Evolutionary conservation across 805 yeast species (phyloP).

Genomic region (Metschnikowia rubicola): DNA sequence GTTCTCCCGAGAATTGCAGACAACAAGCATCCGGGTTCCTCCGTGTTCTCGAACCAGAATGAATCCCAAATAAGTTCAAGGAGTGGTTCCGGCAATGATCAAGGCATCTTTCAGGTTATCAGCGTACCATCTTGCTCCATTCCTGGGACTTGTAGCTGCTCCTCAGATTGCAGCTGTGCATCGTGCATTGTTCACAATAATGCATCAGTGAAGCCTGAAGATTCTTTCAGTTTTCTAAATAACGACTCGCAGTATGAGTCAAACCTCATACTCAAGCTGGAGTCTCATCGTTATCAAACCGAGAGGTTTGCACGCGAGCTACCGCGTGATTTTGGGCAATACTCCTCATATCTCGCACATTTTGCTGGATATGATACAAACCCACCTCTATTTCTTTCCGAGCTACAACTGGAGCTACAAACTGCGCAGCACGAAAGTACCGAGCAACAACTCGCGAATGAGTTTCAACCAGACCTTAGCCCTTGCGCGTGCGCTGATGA

Average conservation of each 20-base stretch:
- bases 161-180: slow-evolving; percentile 34
- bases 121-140: slow-evolving; percentile 33
- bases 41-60: neutral
- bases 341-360: slow-evolving; percentile 1
- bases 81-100: neutral
- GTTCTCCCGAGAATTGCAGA: neutral
- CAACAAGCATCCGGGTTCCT: neutral
- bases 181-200: slow-evolving; percentile 36
- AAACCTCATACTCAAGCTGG: slow-evolving; percentile 12
- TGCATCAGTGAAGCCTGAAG: slow-evolving; percentile 3
- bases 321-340: slow-evolving; percentile 4
- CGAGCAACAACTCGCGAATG: neutral
- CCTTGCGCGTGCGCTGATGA: slow-evolving; percentile 17
- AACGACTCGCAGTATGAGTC: slow-evolving; percentile 14
- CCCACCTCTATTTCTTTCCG: slow-evolving; percentile 5
- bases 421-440: neutral
- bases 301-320: slow-evolving; percentile 3
- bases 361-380: neutral
- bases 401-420: slow-evolving; percentile 6
- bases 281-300: neutral
- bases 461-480: neutral
- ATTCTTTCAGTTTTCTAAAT: slow-evolving; percentile 9
- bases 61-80: neutral
- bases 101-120: slow-evolving; percentile 21
- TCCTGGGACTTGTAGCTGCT: slow-evolving; percentile 37